Evolutionary conservation across 768 basidiomycete species (phyloP), one percentile per base, ranked within the genome.

Genomic region (Auriscalpium vulgare): DNA sequence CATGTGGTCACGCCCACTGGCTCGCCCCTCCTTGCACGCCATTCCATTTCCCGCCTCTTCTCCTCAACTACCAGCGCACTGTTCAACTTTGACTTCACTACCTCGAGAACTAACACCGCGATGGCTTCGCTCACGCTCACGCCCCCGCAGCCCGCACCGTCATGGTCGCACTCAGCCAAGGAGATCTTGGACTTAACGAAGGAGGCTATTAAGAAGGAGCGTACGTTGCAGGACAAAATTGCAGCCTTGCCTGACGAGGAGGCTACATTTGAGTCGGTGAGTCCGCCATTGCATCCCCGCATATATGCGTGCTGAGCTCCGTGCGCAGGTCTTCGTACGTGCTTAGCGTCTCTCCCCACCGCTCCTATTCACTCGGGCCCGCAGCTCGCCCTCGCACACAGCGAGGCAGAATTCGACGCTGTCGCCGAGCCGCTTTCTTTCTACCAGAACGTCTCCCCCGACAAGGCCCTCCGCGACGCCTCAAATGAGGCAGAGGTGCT

Each of bases 361-460:
- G n/a, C 54, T 47, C 53, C 61, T 29, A 44, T 69, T 62, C 21
- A 53, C 62, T 65, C 14, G 21, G 37, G 56, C 58, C 47, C 47
- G 57, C 55, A 90, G 87, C 63, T 77, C 17, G 72, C 77, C 10
- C 79, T 91, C n/a, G 79, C 84, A 1, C 63, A 75, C 21, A 79
- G 77, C 10, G 86, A 89, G 50, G 78, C 84, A 17, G 67, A 74
- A 16, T 72, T 83, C 23, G 78, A 82, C 47, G 59, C 66, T 8
- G 21, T 72, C 37, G 69, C 74, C 2, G 86, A 88, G 58, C 85
- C 85, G 0, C 74, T 90, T 17, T 70, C 75, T 0, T 94, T 95
- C 70, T 88, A 91, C 65, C 87, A 91, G 67, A 88, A 91, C 61
- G 89, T 93, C 29, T 87, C 88, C 29, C 73, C 83, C 1, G 74